Conservation (phyloP, 2,329 filamentous ascomycete genomes). For the Exophiala spinifera region DNA sequence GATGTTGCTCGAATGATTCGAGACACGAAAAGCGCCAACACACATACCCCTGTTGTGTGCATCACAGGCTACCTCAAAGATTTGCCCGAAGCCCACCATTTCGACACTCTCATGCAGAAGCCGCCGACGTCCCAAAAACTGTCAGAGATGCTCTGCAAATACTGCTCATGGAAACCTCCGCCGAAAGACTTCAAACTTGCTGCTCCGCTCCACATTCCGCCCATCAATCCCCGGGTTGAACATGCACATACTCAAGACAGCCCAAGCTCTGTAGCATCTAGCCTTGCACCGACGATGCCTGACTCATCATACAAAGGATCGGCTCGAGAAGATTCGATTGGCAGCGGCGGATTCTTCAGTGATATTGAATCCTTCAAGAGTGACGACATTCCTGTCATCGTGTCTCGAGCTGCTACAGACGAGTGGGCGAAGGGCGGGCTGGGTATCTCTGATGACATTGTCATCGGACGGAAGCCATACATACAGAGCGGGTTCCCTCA, state of each 20-base stretch:
- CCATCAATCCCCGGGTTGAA: conserved; percentile 18
- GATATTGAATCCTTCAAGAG: conserved; percentile 75
- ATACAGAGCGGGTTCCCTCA: conserved; percentile 49
- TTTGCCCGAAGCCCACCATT: conserved; percentile 89
- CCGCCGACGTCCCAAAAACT: conserved; percentile 90
- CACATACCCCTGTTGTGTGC: conserved; percentile 89
- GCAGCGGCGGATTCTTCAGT: conserved; percentile 76
- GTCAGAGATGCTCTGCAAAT: conserved; percentile 77
- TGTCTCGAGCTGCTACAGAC: conserved; percentile 68
- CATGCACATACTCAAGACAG: conserved; percentile 70
- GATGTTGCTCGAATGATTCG: conserved; percentile 97
- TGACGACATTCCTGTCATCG: conserved; percentile 73
- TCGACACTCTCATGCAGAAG: conserved; percentile 93
- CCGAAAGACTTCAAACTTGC: conserved; percentile 53
- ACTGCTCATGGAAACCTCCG: conserved; percentile 92
- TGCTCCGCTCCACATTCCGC: conserved; percentile 53
- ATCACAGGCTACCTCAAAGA: conserved; percentile 99
- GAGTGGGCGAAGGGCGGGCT: conserved; percentile 77
- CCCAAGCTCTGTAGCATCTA: conserved; percentile 74
- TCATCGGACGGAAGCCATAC: conserved; percentile 36
- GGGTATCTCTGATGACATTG: conserved; percentile 69
- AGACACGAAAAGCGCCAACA: conserved; percentile 92
- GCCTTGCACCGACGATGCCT: conserved; percentile 65
- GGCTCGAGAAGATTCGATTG: conserved; percentile 83
- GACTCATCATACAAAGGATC: conserved; percentile 74